Base-by-base conservation (phyloP, 371 early-diverging fungal genomes). In the Mucor circinelloides region DNA sequence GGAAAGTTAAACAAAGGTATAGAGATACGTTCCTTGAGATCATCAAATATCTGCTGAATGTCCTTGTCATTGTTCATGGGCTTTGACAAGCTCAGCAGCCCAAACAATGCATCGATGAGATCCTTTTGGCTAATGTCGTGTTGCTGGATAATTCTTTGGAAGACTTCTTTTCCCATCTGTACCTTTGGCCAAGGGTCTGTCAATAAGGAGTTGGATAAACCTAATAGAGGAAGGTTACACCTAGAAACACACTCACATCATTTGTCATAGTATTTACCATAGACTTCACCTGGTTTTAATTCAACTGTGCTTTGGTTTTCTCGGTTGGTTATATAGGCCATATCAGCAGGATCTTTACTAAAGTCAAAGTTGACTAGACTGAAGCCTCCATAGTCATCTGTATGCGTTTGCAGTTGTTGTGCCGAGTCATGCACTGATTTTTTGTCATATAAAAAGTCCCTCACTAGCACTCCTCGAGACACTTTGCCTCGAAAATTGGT, bases 381-480 rank as follows among this genome's bases (percentile, higher is more conserved):
- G 40, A 87, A 81, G 0, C 90, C 90, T 7, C 81, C 81, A 67
- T 68, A 87, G 4, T 74, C 78, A 0, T 66, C 12, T 8, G 64
- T 71, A 38, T 71, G 71, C 1, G 69, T 38, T 9, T 69, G 17
- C 2, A 85, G 31, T 13, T 66, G 32, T 48, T 75, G 64, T 63
- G 83, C 34, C 54, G 75, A 64, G 48, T 66, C 28, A 46, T 76
- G 32, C 4, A 73, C 72, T 21, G 72, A 63, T 7, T 34, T 21
- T 10, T 31, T 60, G 6, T 63, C 58, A 28, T 30, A 50, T 34
- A 87, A 52, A 63, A 76, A 84, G 36, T 83, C 77, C 31, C 76
- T 72, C n/a, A 85, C 80, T 30, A 88, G 63, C 32, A 74, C 71
- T 23, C 88, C 90, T n/a, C 90, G 78, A 44, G 87, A 84, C 6